A percentile compares a stretch with the other conserved stretches of the same genome.
These are phyloP conservation scores for Dryadomyces quercivorus DNA, from an alignment of 2,329 filamentous ascomycete species.

Conservation along the genomic window DNA sequence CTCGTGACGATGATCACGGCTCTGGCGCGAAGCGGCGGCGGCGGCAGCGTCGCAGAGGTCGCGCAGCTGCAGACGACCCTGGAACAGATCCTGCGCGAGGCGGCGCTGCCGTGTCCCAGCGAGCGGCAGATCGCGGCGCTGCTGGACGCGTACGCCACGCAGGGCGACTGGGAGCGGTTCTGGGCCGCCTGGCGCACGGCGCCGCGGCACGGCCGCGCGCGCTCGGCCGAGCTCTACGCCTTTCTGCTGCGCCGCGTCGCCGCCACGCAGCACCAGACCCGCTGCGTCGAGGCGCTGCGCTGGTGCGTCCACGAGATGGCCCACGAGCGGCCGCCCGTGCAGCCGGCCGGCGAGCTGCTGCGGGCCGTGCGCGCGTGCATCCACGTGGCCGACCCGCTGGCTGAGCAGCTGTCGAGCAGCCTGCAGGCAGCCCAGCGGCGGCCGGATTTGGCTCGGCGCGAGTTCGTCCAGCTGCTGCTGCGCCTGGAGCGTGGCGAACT, in stretches of 20 bases:
- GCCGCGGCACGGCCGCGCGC: conserved; percentile 32
- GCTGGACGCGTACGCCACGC: conserved; percentile 32
- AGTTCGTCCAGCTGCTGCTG: conserved; percentile 8
- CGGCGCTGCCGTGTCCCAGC: conserved; percentile 23
- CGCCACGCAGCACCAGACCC: conserved; percentile 25
- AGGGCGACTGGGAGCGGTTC: conserved; percentile 40
- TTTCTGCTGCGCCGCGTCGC: conserved; percentile 39
- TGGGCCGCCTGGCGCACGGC: conserved; percentile 49
- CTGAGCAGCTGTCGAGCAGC: conserved; percentile 22
- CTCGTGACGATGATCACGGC: conserved; percentile 36
- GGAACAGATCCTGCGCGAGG: conserved; percentile 28
- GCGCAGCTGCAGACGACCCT: conserved; percentile 29
- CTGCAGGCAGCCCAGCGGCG: not conserved
- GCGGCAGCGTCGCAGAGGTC: not conserved
- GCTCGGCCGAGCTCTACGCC: conserved; percentile 42
- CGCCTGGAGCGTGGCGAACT: no score
- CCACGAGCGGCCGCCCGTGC: conserved; percentile 37
- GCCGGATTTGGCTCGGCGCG: not conserved
- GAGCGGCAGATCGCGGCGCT: conserved; percentile 26
- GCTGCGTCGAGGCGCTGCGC: conserved; percentile 36
- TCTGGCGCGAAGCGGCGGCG: conserved; percentile 13
- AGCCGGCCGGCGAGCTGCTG: conserved; percentile 29
- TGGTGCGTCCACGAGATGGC: conserved; percentile 48
- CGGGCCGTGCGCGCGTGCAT: conserved; percentile 41
- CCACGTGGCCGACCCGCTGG: conserved; percentile 37